Conservation (phyloP, 768 basidiomycete genomes). For the Pleurotus platypus region DNA sequence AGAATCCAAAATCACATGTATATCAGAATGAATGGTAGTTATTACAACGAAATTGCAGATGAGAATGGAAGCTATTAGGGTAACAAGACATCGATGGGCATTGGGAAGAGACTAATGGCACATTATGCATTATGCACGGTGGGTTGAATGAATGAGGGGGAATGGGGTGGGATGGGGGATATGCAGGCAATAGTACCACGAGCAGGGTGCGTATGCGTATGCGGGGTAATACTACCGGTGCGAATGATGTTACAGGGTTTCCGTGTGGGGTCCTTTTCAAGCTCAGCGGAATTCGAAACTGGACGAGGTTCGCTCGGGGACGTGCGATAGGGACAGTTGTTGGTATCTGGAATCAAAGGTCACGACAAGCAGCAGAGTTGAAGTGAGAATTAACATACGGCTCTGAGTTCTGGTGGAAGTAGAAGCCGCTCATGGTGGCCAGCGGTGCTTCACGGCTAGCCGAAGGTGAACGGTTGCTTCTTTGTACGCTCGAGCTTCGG, state of each 20-base stretch:
- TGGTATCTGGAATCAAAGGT: slow-evolving; percentile 61
- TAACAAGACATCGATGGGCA: no score
- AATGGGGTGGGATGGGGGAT: no score
- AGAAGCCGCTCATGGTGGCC: slow-evolving; percentile 86
- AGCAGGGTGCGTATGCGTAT: background rate
- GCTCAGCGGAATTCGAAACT: slow-evolving; percentile 84
- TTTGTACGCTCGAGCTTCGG: slow-evolving; percentile 46
- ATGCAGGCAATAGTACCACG: no score
- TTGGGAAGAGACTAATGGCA: no score
- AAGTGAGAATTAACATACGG: slow-evolving; percentile 53
- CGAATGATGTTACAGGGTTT: slow-evolving; percentile 1
- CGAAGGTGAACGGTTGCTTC: slow-evolving; percentile 42
- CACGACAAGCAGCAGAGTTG: slow-evolving; percentile 7
- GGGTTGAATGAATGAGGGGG: no score
- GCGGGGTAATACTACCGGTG: background rate
- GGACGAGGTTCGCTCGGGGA: slow-evolving; percentile 68
- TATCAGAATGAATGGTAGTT: no score
- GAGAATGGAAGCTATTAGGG: no score
- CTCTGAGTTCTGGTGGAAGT: slow-evolving; percentile 91
- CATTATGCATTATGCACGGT: no score
- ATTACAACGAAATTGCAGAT: no score
- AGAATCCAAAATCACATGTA: no score
- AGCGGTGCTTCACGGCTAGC: slow-evolving; percentile 43
- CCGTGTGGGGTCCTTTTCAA: background rate
- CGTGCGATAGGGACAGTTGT: slow-evolving; percentile 78